phyloP scores from a whole-genome alignment of 78 protist genomes.

The Protostelium mycophagum region DNA sequence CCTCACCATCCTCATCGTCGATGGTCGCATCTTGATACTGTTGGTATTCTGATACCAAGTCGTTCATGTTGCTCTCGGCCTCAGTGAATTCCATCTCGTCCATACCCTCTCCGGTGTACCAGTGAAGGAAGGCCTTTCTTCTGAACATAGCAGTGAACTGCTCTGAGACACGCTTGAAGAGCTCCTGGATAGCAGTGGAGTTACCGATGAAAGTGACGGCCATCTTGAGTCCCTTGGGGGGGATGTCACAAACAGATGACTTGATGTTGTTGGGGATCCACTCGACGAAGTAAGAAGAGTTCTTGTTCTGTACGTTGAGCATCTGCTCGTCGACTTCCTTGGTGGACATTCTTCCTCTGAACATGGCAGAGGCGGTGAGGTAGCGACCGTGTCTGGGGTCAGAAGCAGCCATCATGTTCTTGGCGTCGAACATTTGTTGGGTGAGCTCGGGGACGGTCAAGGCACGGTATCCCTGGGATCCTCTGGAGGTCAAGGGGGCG shows the following conservation, averaged over 20 bases:
- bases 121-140: constrained; percentile 98
- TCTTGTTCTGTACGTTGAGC: constrained; percentile 89
- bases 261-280: constrained; percentile 99
- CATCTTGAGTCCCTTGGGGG: constrained; percentile 97
- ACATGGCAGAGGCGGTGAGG: constrained; percentile 95
- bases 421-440: constrained; percentile 97
- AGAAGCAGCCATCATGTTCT: constrained; percentile 99
- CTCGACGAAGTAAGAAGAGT: constrained; percentile 94
- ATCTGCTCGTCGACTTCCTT: constrained; percentile 98
- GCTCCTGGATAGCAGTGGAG: constrained; percentile 96
- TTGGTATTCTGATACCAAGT: constrained; percentile 96
- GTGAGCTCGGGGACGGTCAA: constrained; percentile 97
- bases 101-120: constrained; percentile 99
- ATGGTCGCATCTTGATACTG: constrained; percentile 68
- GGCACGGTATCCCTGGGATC: constrained; percentile 79
- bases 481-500: constrained; percentile 92
- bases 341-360: constrained; percentile 93
- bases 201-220: constrained; percentile 96
- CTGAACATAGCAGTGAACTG: constrained; percentile 98
- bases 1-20: constrained; percentile 11
- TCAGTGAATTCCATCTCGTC: constrained; percentile 99
- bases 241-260: constrained; percentile 94
- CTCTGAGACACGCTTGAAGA: constrained; percentile 93
- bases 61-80: constrained; percentile 98
- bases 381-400: constrained; percentile 98